A percentile compares a stretch with the other conserved stretches of the same genome.
These are phyloP conservation scores for Pichia gijzeniarum DNA, from an alignment of 805 yeast species.

Conservation along the genomic window DNA sequence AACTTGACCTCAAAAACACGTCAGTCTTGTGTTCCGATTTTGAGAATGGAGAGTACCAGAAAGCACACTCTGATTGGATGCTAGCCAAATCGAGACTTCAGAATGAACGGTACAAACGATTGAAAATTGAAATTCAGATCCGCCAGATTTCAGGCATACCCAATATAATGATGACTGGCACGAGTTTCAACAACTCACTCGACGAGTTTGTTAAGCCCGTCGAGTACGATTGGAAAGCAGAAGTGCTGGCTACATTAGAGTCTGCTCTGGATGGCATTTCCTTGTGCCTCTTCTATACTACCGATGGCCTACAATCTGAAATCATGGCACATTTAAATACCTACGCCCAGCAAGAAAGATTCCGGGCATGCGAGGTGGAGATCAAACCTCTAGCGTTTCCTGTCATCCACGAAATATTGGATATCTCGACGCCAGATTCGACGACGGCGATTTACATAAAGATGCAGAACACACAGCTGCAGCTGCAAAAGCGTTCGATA, in stretches of 20 bases:
- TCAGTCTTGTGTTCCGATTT: slow-evolving; percentile 6
- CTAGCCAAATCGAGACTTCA: slow-evolving; percentile 5
- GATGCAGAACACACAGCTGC: too few species aligned
- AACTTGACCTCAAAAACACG: neutral
- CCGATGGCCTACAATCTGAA: neutral
- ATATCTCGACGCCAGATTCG: too few species aligned
- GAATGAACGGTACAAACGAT: slow-evolving; percentile 17
- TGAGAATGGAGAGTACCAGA: slow-evolving; percentile 5
- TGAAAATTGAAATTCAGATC: slow-evolving; percentile 21
- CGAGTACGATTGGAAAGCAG: slow-evolving; percentile 4
- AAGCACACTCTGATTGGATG: neutral
- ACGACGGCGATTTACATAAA: neutral
- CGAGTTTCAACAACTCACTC: too few species aligned
- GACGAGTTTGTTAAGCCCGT: slow-evolving; percentile 4
- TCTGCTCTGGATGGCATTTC: slow-evolving; percentile 8
- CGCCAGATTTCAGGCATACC: slow-evolving; percentile 16
- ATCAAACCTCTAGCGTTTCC: too few species aligned
- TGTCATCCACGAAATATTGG: too few species aligned
- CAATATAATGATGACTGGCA: slow-evolving; percentile 11
- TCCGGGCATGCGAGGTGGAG: neutral
- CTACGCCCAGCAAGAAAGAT: neutral
- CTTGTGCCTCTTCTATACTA: neutral
- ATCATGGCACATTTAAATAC: too few species aligned
- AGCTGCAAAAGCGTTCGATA: too few species aligned
- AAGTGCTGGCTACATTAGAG: slow-evolving; percentile 5